Percentiles rank a stretch among this genome's conserved stretches.
Evolutionary conservation across 345 rosid genomes (phyloP).

Genomic region (Chamaenerion angustifolium): DNA sequence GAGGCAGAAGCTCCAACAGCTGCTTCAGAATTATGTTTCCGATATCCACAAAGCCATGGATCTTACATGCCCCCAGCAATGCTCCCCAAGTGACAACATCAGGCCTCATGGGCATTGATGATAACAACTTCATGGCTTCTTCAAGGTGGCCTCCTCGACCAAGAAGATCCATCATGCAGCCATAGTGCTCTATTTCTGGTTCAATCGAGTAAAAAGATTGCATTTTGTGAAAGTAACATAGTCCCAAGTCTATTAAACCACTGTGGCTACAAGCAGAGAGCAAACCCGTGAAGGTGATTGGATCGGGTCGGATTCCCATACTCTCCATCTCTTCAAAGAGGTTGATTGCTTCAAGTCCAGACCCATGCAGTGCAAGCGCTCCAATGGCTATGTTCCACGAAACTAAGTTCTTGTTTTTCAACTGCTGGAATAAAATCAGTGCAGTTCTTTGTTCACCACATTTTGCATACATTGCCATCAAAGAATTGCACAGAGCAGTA

Average conservation of each 20-base stretch:
- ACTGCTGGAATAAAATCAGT: conserved; percentile 15
- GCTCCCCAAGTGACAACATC: conserved; percentile 25
- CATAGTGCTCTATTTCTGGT: conserved; percentile 23
- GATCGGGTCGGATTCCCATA: conserved; percentile 14
- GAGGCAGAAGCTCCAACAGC: conserved; percentile 12
- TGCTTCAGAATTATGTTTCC: conserved; percentile 14
- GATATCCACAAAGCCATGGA: conserved; percentile 6
- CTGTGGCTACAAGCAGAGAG: conserved; percentile 34
- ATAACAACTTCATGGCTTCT: conserved; percentile 15
- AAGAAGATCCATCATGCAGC: conserved; percentile 28
- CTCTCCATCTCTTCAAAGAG: conserved; percentile 17
- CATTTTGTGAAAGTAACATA: conserved; percentile 15
- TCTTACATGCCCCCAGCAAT: conserved; percentile 22
- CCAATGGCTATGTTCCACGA: conserved; percentile 25
- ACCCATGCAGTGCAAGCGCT: conserved; percentile 21
- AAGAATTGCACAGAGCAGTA: conserved; percentile 13
- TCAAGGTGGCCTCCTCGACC: conserved; percentile 21
- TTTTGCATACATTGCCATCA: conserved; percentile 20
- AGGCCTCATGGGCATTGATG: conserved; percentile 22
- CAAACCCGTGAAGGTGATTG: conserved; percentile 22
- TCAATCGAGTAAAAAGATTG: conserved; percentile 6
- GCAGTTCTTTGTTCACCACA: conserved; percentile 11
- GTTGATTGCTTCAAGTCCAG: conserved; percentile 14
- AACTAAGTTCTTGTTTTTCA: conserved; percentile 14
- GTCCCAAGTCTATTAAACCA: conserved; percentile 19